Percentiles rank a stretch among this genome's conserved stretches.
Conservation (phyloP, 371 early-diverging fungal species). For the Phascolomyces articulosus region DNA sequence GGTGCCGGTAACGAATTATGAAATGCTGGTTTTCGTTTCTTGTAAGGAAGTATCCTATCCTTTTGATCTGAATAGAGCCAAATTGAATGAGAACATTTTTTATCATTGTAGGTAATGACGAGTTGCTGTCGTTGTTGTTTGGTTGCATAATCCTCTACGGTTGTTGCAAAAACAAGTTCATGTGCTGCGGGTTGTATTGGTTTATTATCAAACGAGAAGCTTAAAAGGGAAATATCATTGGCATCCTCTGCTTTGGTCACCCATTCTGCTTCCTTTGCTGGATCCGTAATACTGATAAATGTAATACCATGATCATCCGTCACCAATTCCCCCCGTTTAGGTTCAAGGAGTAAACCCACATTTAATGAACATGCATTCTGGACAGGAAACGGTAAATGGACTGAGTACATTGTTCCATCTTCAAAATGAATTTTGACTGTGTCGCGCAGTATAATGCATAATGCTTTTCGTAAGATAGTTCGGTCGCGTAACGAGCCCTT, state of each 20-base stretch:
- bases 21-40: constrained; percentile 5
- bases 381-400: constrained; percentile 18
- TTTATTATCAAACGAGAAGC: neutral
- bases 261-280: constrained; percentile 8
- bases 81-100: constrained; percentile 9
- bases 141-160: neutral
- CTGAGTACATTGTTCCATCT: constrained; percentile 19
- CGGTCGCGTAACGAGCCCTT: neutral
- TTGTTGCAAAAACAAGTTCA: constrained; percentile 16
- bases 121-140: constrained; percentile 4
- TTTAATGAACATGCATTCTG: constrained; percentile 16
- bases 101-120: constrained; percentile 13
- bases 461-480: constrained; percentile 14
- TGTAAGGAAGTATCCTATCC: neutral
- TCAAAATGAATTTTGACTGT: constrained; percentile 20
- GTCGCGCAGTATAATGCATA: constrained; percentile 21
- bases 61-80: constrained; percentile 15
- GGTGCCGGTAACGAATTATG: neutral
- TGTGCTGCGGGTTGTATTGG: constrained; percentile 8
- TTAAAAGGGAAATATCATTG: neutral
- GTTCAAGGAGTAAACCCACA: constrained; percentile 21
- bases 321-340: constrained; percentile 7
- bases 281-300: constrained; percentile 13
- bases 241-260: constrained; percentile 10
- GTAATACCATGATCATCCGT: constrained; percentile 3